A percentile compares a stretch with the other conserved stretches of the same genome.
Conservation (phyloP, 257 asterid species). For the Lycium barbarum region DNA sequence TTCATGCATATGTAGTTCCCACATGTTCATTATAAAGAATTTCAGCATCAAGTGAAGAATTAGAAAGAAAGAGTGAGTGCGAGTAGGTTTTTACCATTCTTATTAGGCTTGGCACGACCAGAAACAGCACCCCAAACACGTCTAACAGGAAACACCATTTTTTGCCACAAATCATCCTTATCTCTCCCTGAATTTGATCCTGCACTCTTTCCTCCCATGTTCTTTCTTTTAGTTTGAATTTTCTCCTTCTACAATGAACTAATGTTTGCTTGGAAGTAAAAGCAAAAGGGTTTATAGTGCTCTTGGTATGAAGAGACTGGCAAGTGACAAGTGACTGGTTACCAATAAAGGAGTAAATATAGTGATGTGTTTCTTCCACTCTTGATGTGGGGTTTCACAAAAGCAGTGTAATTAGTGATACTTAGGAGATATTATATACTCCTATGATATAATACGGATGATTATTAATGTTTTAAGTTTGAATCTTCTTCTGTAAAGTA, state of each 20-base stretch:
- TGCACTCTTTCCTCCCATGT: slow-evolving; percentile 26
- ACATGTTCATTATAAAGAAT: background rate
- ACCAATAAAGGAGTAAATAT: background rate
- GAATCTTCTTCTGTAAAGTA: background rate
- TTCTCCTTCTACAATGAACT: background rate
- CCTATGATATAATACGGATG: background rate
- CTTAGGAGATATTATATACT: background rate
- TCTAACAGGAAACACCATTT: slow-evolving; percentile 74
- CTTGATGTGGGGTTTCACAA: background rate
- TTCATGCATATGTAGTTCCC: background rate
- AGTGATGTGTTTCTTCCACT: background rate
- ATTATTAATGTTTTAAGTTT: background rate
- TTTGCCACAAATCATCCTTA: slow-evolving; percentile 73
- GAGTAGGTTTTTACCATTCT: slow-evolving; percentile 53
- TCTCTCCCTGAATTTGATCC: slow-evolving; percentile 27
- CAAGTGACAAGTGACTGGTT: background rate
- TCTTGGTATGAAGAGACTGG: background rate
- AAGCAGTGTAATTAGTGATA: background rate
- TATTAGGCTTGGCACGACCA: slow-evolving; percentile 57
- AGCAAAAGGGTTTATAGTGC: background rate
- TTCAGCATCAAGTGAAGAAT: background rate
- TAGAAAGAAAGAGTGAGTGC: background rate
- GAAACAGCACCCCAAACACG: slow-evolving; percentile 72
- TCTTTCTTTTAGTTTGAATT: too few species aligned
- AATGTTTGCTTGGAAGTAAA: background rate